Percentiles rank a stretch among this genome's conserved stretches.
These are phyloP conservation scores for Pezicula radicicola DNA, from an alignment of 2,329 filamentous ascomycete genomes.

Conservation along the genomic window DNA sequence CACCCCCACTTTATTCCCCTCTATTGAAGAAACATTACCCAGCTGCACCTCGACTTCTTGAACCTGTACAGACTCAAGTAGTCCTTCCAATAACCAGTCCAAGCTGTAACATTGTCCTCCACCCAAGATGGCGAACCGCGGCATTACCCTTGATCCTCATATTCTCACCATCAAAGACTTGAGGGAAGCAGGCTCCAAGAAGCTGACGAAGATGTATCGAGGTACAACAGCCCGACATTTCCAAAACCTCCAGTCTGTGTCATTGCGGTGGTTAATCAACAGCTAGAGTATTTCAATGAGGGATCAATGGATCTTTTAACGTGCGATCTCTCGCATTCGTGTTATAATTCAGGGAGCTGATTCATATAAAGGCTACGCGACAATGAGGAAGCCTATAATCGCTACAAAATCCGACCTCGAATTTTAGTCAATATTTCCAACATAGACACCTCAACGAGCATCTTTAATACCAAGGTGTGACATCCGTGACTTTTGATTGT, in stretches of 20 bases:
- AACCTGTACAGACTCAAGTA: too few species aligned
- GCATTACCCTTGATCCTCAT: too few species aligned
- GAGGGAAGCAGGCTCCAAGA: background rate
- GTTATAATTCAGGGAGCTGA: background rate
- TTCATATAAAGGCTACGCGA: slow-evolving; percentile 30
- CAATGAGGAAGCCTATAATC: slow-evolving; percentile 48
- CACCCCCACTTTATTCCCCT: too few species aligned
- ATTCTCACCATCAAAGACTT: background rate
- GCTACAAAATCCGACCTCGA: slow-evolving; percentile 39
- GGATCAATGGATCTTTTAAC: background rate
- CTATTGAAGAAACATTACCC: too few species aligned
- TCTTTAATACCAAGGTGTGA: slow-evolving; percentile 8
- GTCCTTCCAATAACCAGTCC: too few species aligned
- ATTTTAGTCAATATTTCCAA: slow-evolving; percentile 1
- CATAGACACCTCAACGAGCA: background rate
- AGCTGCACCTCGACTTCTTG: too few species aligned
- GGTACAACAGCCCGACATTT: background rate
- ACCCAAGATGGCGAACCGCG: too few species aligned
- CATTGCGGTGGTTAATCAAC: background rate
- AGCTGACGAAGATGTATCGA: background rate
- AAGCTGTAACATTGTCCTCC: too few species aligned
- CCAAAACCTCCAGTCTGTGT: background rate
- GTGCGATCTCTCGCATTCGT: background rate
- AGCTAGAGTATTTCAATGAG: background rate
- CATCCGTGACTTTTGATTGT: background rate